phyloP scores from a whole-genome alignment of 768 basidiomycete species.

The Cyathus striatus region DNA sequence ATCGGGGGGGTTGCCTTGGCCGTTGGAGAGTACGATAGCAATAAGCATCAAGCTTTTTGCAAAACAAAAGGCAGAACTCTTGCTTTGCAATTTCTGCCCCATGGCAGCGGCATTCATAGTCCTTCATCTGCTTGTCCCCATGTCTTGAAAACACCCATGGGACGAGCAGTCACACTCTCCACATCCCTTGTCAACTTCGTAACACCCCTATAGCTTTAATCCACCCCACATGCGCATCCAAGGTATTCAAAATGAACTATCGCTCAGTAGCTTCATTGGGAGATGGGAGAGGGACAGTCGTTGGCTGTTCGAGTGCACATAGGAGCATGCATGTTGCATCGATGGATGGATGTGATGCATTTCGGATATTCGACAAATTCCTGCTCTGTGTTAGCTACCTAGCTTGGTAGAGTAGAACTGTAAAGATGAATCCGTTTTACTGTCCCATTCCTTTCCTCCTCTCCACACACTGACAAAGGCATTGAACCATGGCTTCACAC shows the following conservation, averaged over 20 bases:
- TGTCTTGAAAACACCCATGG: slow-evolving; percentile 72
- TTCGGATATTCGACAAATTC: slow-evolving; percentile 90
- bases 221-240: slow-evolving; percentile 93
- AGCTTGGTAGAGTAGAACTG: too few relatives aligned
- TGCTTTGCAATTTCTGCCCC: too few relatives aligned
- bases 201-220: slow-evolving; percentile 97
- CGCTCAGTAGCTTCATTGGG: slow-evolving; percentile 69
- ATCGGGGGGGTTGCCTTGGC: slow-evolving; percentile 81
- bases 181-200: slow-evolving; percentile 96
- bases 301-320: slow-evolving; percentile 46
- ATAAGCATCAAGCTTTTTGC: slow-evolving; percentile 94
- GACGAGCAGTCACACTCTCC: slow-evolving; percentile 89
- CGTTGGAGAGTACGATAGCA: slow-evolving; percentile 95
- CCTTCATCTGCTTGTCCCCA: slow-evolving; percentile 92
- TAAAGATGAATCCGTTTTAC: slow-evolving; percentile 58
- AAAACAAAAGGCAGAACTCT: slow-evolving; percentile 99
- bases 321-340: slow-evolving; percentile 84
- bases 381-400: neutral
- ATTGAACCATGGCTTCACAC: slow-evolving; percentile 98
- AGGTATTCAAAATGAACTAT: slow-evolving; percentile 89
- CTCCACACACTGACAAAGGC: slow-evolving; percentile 88
- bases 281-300: slow-evolving; percentile 75
- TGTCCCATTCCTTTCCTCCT: slow-evolving; percentile 69
- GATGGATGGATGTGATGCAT: slow-evolving; percentile 89
- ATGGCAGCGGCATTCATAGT: slow-evolving; percentile 92